phyloP scores from a whole-genome alignment of 148 eudicot species.

The Pharnaceum exiguum region DNA sequence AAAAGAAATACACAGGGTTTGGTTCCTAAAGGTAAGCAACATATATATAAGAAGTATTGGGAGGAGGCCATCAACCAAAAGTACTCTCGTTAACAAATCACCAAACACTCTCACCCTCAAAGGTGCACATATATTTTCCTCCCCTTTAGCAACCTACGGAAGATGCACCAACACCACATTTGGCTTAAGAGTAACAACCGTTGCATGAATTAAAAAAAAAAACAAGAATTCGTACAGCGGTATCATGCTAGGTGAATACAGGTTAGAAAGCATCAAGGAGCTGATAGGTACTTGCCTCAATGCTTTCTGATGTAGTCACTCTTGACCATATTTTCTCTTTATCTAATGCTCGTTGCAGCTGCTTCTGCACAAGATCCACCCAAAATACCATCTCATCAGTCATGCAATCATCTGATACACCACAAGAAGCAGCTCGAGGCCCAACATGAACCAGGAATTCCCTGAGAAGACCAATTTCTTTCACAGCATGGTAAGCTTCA shows the following conservation, averaged over 20 bases:
- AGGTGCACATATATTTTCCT: too few species aligned
- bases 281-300: conserved; percentile 55
- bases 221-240: neutral
- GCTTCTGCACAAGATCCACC: conserved; percentile 82
- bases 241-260: too few species aligned
- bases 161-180: too few species aligned
- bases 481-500: conserved; percentile 63
- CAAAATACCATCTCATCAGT: conserved; percentile 84
- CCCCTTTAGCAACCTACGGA: too few species aligned
- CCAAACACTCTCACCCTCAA: too few species aligned
- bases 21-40: too few species aligned
- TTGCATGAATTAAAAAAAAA: too few species aligned
- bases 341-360: conserved; percentile 82
- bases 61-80: too few species aligned
- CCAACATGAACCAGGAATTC: conserved; percentile 95
- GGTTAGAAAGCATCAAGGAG: neutral
- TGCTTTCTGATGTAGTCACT: conserved; percentile 92
- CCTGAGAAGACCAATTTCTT: conserved; percentile 74
- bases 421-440: conserved; percentile 76
- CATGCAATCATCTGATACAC: conserved; percentile 53
- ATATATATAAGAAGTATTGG: too few species aligned
- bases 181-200: too few species aligned
- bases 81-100: too few species aligned
- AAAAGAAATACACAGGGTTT: too few species aligned
- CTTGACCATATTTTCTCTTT: conserved; percentile 95